These are phyloP conservation scores for Elsinoe fawcettii DNA, from an alignment of 2,329 filamentous ascomycete species.

Conservation along the genomic window DNA sequence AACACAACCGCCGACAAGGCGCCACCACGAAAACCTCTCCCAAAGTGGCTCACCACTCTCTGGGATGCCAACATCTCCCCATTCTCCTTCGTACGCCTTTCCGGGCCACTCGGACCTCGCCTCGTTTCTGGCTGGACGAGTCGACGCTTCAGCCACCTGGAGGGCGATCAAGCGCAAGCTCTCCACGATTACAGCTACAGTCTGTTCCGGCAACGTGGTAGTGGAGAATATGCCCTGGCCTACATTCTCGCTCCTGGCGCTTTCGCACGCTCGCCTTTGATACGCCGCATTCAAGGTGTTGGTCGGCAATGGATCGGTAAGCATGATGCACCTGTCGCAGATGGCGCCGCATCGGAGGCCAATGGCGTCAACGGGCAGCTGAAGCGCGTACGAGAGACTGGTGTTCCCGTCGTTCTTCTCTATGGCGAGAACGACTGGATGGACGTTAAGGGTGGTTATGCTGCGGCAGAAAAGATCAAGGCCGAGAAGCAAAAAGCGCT, in stretches of 20 bases:
- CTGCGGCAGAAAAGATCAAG: constrained; percentile 11
- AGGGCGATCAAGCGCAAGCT: constrained; percentile 67
- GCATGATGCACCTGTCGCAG: constrained; percentile 25
- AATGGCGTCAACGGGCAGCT: neutral
- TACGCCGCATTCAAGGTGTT: constrained; percentile 77
- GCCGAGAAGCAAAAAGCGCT: neutral
- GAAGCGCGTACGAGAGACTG: constrained; percentile 37
- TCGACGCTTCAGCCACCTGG: constrained; percentile 83
- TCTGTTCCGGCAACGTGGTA: constrained; percentile 84
- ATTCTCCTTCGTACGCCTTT: constrained; percentile 80
- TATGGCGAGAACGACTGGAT: constrained; percentile 99
- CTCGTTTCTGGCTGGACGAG: constrained; percentile 94
- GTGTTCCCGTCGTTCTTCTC: constrained; percentile 82
- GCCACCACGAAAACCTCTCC: constrained; percentile 55
- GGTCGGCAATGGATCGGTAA: constrained; percentile 57
- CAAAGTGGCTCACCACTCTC: constrained; percentile 82
- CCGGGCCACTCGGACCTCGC: constrained; percentile 81
- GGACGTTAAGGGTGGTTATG: constrained; percentile 81
- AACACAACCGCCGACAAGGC: constrained; percentile 41
- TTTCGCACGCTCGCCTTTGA: constrained; percentile 79
- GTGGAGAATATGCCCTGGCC: constrained; percentile 85
- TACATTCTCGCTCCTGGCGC: constrained; percentile 92
- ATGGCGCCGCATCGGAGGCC: constrained; percentile 32
- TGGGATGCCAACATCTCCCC: constrained; percentile 98
- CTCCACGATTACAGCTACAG: constrained; percentile 92